Evolutionary conservation across 2,329 filamentous ascomycete species (phyloP).

Genomic region (Exophiala xenobiotica): DNA sequence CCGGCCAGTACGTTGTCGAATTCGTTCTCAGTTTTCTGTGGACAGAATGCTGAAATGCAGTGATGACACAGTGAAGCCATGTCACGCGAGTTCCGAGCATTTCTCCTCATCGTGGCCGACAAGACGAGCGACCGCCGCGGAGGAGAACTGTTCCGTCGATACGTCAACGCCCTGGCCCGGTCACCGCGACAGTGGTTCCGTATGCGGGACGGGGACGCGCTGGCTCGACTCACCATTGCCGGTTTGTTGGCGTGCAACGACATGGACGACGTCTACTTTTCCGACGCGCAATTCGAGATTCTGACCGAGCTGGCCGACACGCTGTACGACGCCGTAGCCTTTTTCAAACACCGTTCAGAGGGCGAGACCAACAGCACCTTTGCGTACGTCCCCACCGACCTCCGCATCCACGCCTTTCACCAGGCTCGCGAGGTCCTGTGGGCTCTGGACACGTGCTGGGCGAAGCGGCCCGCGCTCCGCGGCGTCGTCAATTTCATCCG

Average conservation of each 20-base stretch:
- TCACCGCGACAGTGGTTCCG: conserved; percentile 36
- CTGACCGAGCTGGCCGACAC: conserved; percentile 33
- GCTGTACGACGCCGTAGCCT: conserved; percentile 37
- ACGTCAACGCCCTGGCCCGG: conserved; percentile 32
- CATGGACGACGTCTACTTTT: conserved; percentile 31
- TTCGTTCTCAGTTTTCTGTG: no score
- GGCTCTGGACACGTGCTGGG: conserved; percentile 35
- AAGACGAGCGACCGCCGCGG: background rate
- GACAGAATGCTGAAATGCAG: no score
- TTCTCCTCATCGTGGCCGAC: conserved; percentile 6
- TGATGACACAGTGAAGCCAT: conserved; percentile 3
- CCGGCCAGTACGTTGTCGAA: no score
- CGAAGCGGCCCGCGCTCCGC: conserved; percentile 5
- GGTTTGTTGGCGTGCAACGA: conserved; percentile 37
- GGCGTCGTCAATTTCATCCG: conserved; percentile 33
- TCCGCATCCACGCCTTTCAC: conserved; percentile 31
- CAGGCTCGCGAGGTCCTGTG: conserved; percentile 36
- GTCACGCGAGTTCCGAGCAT: conserved; percentile 1
- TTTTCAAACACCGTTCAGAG: conserved; percentile 38
- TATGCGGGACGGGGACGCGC: conserved; percentile 37
- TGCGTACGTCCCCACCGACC: conserved; percentile 32
- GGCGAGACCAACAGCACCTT: conserved; percentile 39
- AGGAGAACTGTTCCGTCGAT: conserved; percentile 33
- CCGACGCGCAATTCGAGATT: conserved; percentile 27
- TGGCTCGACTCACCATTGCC: conserved; percentile 36